These are phyloP conservation scores for Cryptomeria japonica DNA, from an alignment of 75 land plant genomes.

Conservation along the genomic window DNA sequence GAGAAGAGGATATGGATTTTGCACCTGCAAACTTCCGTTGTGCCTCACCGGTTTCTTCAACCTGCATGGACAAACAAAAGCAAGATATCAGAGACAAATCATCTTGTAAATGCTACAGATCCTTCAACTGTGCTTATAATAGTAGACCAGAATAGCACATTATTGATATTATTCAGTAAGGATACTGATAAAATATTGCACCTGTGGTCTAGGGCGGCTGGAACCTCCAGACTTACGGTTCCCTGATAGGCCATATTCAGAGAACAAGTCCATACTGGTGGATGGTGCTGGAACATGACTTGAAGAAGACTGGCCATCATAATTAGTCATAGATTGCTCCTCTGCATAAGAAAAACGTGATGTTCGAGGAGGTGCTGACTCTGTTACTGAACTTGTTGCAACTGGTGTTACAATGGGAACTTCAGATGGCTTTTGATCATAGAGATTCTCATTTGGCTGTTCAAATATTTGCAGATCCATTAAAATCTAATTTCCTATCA, in stretches of 20 bases:
- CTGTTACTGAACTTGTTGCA: slow-evolving; percentile 18
- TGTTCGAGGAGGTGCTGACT: slow-evolving; percentile 31
- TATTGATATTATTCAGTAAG: neutral
- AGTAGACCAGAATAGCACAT: neutral
- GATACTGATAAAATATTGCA: neutral
- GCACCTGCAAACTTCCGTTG: slow-evolving; percentile 60
- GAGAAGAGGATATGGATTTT: slow-evolving; percentile 52
- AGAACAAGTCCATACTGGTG: slow-evolving; percentile 27
- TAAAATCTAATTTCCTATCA: neutral
- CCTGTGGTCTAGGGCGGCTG: slow-evolving; percentile 33
- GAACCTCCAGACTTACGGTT: slow-evolving; percentile 14
- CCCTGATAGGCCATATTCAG: slow-evolving; percentile 31
- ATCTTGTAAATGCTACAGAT: neutral
- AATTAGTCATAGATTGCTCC: slow-evolving; percentile 22
- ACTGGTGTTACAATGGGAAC: slow-evolving; percentile 27
- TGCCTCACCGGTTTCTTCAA: slow-evolving; percentile 52
- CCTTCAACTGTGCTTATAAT: neutral
- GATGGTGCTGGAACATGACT: slow-evolving; percentile 50
- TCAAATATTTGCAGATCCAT: neutral
- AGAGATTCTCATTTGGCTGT: slow-evolving; percentile 46
- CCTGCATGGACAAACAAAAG: slow-evolving; percentile 15
- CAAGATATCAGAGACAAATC: neutral
- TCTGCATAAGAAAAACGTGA: slow-evolving; percentile 52
- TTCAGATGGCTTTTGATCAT: slow-evolving; percentile 57
- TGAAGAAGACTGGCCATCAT: slow-evolving; percentile 17